A percentile compares a stretch with the other conserved stretches of the same genome.
phyloP scores from a whole-genome alignment of 352 stramenopile genomes.

The Phytopythium helicoides region DNA sequence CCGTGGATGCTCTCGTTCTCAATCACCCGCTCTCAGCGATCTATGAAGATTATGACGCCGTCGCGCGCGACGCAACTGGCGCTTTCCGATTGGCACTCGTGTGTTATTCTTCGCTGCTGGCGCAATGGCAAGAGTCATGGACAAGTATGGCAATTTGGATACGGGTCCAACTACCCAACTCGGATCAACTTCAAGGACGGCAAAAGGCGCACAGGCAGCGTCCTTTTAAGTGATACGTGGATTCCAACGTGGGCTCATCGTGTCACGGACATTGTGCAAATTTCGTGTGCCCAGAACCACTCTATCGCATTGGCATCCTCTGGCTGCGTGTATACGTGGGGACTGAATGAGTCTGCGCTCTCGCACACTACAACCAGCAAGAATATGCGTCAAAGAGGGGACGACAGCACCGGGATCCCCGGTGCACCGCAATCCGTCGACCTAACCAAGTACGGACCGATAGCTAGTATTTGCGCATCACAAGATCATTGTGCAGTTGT shows the following conservation, averaged over 20 bases:
- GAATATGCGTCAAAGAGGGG: constrained; percentile 12
- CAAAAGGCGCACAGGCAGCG: constrained; percentile 24
- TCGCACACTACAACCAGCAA: constrained; percentile 29
- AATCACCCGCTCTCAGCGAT: constrained; percentile 57
- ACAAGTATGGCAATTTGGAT: constrained; percentile 81
- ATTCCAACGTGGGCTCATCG: constrained; percentile 51
- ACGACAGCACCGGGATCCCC: constrained; percentile 13
- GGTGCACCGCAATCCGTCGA: constrained; percentile 47
- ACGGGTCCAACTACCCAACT: constrained; percentile 64
- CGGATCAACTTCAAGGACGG: constrained; percentile 52
- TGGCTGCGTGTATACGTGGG: constrained; percentile 75
- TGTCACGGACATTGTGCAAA: constrained; percentile 51
- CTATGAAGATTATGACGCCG: constrained; percentile 50
- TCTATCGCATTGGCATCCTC: constrained; percentile 69
- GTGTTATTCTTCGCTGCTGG: constrained; percentile 56
- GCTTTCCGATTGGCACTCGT: constrained; percentile 74
- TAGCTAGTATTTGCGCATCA: constrained; percentile 62
- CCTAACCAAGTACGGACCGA: constrained; percentile 38
- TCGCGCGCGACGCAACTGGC: constrained; percentile 46
- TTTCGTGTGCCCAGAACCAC: constrained; percentile 77
- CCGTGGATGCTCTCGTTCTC: constrained; percentile 53
- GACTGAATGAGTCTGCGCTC: constrained; percentile 63
- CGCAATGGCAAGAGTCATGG: constrained; percentile 53
- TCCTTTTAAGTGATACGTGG: constrained; percentile 58
- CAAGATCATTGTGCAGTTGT: constrained; percentile 81